These are phyloP conservation scores for Rhynchosporium agropyri DNA, from an alignment of 2,329 filamentous ascomycete species.

Conservation along the genomic window DNA sequence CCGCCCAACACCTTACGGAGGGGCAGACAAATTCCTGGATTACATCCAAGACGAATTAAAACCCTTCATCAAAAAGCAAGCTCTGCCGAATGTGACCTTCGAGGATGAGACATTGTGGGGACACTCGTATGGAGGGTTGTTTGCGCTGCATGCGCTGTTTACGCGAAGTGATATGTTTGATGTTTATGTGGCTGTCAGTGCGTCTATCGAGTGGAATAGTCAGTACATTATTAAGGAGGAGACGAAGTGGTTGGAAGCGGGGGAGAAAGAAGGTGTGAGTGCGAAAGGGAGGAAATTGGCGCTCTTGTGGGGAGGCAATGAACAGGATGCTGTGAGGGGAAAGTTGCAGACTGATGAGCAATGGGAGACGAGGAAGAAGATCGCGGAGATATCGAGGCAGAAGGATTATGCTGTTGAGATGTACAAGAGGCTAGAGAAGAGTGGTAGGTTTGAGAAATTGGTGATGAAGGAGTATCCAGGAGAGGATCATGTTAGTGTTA, in stretches of 20 bases:
- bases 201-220: conserved; percentile 14
- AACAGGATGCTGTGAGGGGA: conserved; percentile 6
- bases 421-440: conserved; percentile 4
- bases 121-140: conserved; percentile 19
- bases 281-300: conserved; percentile 4
- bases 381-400: not conserved
- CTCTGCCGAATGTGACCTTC: not conserved
- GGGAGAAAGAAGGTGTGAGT: not conserved
- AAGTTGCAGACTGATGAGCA: conserved; percentile 6
- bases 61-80: conserved; percentile 12
- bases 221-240: conserved; percentile 14
- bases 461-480: conserved; percentile 13
- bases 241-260: not conserved
- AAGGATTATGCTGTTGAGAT: conserved; percentile 11
- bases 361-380: conserved; percentile 9
- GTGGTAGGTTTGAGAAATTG: conserved; percentile 4
- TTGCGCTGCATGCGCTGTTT: conserved; percentile 13
- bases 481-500: conserved; percentile 17
- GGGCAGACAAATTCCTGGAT: conserved; percentile 15
- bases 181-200: conserved; percentile 12
- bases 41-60: conserved; percentile 15
- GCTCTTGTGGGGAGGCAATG: conserved; percentile 15
- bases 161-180: conserved; percentile 16
- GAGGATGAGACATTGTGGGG: conserved; percentile 2
- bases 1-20: conserved; percentile 1